Evolutionary conservation across 1,139 yeast species (phyloP).

Genomic region (Magnusiomyces suaveolens): DNA sequence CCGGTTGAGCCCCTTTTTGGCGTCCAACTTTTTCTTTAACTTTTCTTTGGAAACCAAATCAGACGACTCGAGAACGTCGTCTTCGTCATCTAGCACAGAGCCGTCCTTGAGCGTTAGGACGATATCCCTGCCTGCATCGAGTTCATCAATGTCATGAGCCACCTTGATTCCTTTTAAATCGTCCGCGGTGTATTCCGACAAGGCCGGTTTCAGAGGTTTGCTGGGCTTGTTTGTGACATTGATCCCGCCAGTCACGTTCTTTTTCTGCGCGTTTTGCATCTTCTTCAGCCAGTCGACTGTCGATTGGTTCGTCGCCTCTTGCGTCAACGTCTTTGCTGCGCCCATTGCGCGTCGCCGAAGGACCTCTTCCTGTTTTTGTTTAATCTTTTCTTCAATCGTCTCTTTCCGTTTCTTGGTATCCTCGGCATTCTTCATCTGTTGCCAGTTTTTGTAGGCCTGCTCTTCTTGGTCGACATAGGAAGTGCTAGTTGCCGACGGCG

Average conservation of each 20-base stretch:
- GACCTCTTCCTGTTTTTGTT: slow-evolving; percentile 18
- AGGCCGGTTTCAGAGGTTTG: slow-evolving; percentile 1
- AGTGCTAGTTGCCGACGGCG: slow-evolving; percentile 3
- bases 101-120: slow-evolving; percentile 60
- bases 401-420: slow-evolving; percentile 14
- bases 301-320: slow-evolving; percentile 17
- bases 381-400: slow-evolving; percentile 16
- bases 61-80: slow-evolving; percentile 40
- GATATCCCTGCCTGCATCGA: slow-evolving; percentile 40
- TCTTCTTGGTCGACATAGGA: slow-evolving; percentile 23
- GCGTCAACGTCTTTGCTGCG: slow-evolving; percentile 26
- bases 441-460: slow-evolving; percentile 30
- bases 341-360: slow-evolving; percentile 22
- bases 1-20: slow-evolving; percentile 24
- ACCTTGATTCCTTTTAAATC: slow-evolving; percentile 38
- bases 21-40: slow-evolving; percentile 28
- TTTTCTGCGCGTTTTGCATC: slow-evolving; percentile 14
- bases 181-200: slow-evolving; percentile 19
- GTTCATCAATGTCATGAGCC: slow-evolving; percentile 39
- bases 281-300: slow-evolving; percentile 20
- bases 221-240: neutral
- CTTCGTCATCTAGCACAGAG: slow-evolving; percentile 41
- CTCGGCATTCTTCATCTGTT: slow-evolving; percentile 15
- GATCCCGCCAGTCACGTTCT: slow-evolving; percentile 13
- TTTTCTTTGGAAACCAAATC: slow-evolving; percentile 33